Percentiles rank a stretch among this genome's conserved stretches.
These are phyloP conservation scores for Pilasporangium apinafurcum DNA, from an alignment of 352 stramenopile genomes.

Conservation along the genomic window DNA sequence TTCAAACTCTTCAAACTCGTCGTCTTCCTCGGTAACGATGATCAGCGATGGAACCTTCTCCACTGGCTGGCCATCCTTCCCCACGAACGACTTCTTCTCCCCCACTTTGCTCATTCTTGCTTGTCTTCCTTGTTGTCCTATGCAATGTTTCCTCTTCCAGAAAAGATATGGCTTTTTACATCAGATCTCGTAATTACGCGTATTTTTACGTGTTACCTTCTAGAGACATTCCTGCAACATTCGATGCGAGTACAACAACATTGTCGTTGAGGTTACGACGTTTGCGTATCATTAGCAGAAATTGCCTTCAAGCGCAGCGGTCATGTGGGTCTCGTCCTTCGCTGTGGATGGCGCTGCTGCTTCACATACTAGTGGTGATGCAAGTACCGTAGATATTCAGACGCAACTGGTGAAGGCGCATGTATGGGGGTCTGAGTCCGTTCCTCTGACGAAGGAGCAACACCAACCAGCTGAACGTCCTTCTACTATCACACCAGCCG, in stretches of 20 bases:
- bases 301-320: not conserved
- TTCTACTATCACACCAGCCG: slow-evolving; percentile 3
- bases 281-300: slow-evolving; percentile 23
- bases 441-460: not conserved
- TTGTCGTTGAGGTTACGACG: slow-evolving; percentile 8
- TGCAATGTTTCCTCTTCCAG: not conserved
- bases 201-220: not conserved
- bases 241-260: not conserved
- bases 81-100: too few relatives aligned
- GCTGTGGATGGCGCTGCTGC: slow-evolving; percentile 5
- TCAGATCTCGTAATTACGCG: slow-evolving; percentile 5
- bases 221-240: slow-evolving; percentile 7
- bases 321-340: slow-evolving; percentile 61
- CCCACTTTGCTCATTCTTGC: too few relatives aligned
- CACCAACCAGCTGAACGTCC: not conserved
- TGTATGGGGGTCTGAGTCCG: slow-evolving; percentile 20
- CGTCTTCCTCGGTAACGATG: slow-evolving; percentile 82
- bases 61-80: not conserved
- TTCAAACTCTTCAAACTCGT: slow-evolving; percentile 89
- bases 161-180: slow-evolving; percentile 14
- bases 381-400: not conserved
- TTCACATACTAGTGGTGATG: not conserved
- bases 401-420: slow-evolving; percentile 14
- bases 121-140: slow-evolving; percentile 15
- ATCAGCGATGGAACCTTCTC: slow-evolving; percentile 69